phyloP scores from a whole-genome alignment of 805 yeast species.

The Ascoidea rubescens region DNA sequence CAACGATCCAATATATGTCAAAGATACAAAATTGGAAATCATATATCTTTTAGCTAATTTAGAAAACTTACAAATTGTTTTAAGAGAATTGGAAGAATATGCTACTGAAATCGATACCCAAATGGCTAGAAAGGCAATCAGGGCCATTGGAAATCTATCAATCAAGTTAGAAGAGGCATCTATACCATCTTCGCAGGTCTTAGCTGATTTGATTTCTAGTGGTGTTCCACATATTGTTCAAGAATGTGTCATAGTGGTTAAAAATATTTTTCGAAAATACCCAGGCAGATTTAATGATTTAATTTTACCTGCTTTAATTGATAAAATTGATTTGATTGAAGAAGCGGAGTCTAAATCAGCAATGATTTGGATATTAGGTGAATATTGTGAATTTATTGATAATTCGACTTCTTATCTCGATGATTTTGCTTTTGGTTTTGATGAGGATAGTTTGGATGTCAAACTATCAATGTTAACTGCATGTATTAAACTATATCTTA shows the following conservation, averaged over 20 bases:
- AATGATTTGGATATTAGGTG: constrained; percentile 75
- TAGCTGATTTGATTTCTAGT: constrained; percentile 44
- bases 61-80: constrained; percentile 41
- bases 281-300: constrained; percentile 39
- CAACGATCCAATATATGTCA: constrained; percentile 78
- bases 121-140: constrained; percentile 75
- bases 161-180: constrained; percentile 56
- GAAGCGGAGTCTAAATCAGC: constrained; percentile 75
- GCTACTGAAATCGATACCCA: constrained; percentile 78
- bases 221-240: constrained; percentile 66
- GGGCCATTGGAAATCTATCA: constrained; percentile 85
- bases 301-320: constrained; percentile 26
- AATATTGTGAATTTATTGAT: constrained; percentile 37
- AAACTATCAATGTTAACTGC: constrained; percentile 67
- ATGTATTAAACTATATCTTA: constrained; percentile 51
- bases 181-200: constrained; percentile 44
- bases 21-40: constrained; percentile 82
- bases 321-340: constrained; percentile 31
- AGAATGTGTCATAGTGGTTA: constrained; percentile 64
- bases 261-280: constrained; percentile 64
- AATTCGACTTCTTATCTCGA: constrained; percentile 27
- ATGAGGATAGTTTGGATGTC: constrained; percentile 58
- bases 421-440: constrained; percentile 30
- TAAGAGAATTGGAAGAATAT: constrained; percentile 71
- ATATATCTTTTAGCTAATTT: constrained; percentile 66